phyloP scores from a whole-genome alignment of 495 filamentous ascomycete genomes.

The Bathelium albidoporum region DNA sequence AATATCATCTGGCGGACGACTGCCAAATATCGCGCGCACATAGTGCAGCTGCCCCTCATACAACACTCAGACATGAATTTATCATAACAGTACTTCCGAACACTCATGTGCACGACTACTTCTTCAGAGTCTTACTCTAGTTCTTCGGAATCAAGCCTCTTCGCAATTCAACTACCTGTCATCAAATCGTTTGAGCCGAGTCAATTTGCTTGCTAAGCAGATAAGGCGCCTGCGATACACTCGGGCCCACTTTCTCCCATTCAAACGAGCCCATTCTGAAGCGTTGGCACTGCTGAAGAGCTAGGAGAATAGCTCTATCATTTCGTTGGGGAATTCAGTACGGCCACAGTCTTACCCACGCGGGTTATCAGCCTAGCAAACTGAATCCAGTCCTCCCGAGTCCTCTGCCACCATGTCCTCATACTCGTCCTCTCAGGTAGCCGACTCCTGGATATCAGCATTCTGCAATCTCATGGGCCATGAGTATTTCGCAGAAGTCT shows the following conservation, averaged over 20 bases:
- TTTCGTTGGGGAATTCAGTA: not conserved
- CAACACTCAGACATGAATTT: slow-evolving; percentile 1
- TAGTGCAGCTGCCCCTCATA: not conserved
- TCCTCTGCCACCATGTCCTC: slow-evolving; percentile 36
- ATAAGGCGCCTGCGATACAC: not conserved
- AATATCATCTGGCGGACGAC: not conserved
- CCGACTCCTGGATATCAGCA: slow-evolving; percentile 93
- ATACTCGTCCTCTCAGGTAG: slow-evolving; percentile 69
- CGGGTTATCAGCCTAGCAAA: not conserved
- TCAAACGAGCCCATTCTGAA: not conserved
- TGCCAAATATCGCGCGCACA: too few relatives aligned
- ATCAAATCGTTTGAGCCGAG: not conserved
- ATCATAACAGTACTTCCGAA: not conserved
- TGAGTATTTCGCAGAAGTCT: slow-evolving; percentile 97
- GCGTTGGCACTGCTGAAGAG: not conserved
- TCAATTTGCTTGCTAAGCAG: not conserved
- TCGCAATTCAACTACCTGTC: not conserved
- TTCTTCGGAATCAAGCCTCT: not conserved
- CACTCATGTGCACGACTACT: not conserved
- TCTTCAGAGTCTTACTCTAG: not conserved
- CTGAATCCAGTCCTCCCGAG: not conserved
- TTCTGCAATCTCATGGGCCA: slow-evolving; percentile 93
- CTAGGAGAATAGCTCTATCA: too few relatives aligned
- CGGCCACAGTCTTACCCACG: not conserved
- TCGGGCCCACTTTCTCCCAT: not conserved